Percentiles rank a stretch among this genome's conserved stretches.
Conservation (phyloP, 495 filamentous ascomycete genomes). For the Niebla homalea region DNA sequence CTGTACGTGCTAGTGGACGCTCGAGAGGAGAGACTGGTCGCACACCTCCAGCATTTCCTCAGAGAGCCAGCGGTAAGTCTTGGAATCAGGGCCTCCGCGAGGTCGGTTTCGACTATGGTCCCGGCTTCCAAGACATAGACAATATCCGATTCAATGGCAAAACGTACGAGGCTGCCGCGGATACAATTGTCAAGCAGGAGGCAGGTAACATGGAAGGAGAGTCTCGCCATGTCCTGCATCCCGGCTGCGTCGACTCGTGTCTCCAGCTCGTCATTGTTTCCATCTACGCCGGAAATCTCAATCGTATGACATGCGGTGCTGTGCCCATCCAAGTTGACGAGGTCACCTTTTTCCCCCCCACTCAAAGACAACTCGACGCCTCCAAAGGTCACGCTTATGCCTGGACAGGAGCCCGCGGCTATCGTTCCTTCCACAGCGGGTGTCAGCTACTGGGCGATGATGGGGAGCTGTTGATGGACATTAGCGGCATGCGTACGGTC, state of each 20-base stretch:
- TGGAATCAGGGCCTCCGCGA: conserved; percentile 24
- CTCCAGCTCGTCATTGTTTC: conserved; percentile 27
- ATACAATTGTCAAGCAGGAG: conserved; percentile 14
- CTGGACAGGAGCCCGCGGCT: conserved; percentile 3
- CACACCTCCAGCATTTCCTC: conserved; percentile 9
- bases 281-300: conserved; percentile 20
- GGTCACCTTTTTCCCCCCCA: conserved; percentile 20
- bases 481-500: conserved; percentile 17
- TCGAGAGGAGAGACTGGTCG: neutral
- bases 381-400: conserved; percentile 1
- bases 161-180: conserved; percentile 6
- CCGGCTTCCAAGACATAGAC: conserved; percentile 20
- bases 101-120: conserved; percentile 29
- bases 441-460: conserved; percentile 6
- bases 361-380: conserved; percentile 4
- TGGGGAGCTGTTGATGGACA: conserved; percentile 18
- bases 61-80: conserved; percentile 11
- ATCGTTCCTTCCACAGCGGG: conserved; percentile 6
- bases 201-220: conserved; percentile 18
- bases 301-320: conserved; percentile 21
- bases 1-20: neutral
- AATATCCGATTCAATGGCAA: conserved; percentile 19
- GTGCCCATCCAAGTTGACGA: conserved; percentile 27
- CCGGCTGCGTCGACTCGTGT: conserved; percentile 22
- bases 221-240: conserved; percentile 29